A percentile compares a stretch with the other conserved stretches of the same genome.
phyloP scores from a whole-genome alignment of 192 early-diverging fungal genomes.

The Backusella mclennaniae region DNA sequence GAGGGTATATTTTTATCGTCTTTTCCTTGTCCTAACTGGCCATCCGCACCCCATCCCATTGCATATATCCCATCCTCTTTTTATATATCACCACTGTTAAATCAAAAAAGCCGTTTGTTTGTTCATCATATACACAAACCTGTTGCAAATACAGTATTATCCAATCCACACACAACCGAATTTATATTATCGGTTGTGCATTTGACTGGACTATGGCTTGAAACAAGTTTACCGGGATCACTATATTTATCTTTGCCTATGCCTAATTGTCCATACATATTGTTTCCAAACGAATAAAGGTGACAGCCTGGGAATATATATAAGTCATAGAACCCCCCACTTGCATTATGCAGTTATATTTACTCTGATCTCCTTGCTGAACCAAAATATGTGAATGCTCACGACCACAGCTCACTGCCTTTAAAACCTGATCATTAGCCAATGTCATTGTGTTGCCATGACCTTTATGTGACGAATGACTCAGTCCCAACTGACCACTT shows the following conservation, averaged over 20 bases:
- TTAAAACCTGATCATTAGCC: background rate
- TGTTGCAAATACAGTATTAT: conserved; percentile 60
- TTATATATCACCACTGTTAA: background rate
- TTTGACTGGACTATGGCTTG: conserved; percentile 20
- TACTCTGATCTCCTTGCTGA: background rate
- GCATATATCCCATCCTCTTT: conserved; percentile 52
- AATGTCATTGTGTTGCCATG: background rate
- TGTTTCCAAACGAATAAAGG: conserved; percentile 61
- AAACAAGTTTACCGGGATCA: conserved; percentile 18
- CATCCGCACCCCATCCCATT: conserved; percentile 80
- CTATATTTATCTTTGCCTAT: conserved; percentile 39
- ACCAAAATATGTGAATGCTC: conserved; percentile 61
- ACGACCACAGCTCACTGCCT: conserved; percentile 57
- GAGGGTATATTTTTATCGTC: conserved; percentile 36
- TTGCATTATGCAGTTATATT: background rate
- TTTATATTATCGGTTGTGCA: conserved; percentile 36
- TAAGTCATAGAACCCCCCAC: background rate
- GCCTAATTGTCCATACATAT: conserved; percentile 70
- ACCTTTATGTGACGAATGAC: background rate
- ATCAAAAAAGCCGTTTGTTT: background rate
- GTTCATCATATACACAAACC: background rate
- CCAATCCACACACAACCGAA: conserved; percentile 64
- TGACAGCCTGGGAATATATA: background rate
- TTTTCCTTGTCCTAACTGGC: conserved; percentile 65
- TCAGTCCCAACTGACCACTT: conserved; percentile 28